Evolutionary conservation across 2,329 filamentous ascomycete genomes (phyloP).

Genomic region (Colletotrichum kahawae): DNA sequence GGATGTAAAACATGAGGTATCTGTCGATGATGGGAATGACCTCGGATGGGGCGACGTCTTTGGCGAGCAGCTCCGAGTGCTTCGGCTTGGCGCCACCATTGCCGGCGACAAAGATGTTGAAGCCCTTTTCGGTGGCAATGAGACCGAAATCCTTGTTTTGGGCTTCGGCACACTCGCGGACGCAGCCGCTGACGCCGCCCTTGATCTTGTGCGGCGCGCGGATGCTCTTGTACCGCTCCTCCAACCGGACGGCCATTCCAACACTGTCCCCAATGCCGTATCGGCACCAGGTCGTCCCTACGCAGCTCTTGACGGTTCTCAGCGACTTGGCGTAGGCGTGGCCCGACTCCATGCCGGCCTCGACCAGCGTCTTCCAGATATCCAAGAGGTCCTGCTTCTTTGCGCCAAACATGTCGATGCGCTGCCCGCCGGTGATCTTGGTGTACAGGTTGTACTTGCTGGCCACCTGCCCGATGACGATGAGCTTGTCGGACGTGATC

Average conservation of each 20-base stretch:
- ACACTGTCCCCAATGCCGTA: constrained; percentile 91
- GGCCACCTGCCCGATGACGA: constrained; percentile 82
- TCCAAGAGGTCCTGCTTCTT: constrained; percentile 82
- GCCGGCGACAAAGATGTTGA: constrained; percentile 89
- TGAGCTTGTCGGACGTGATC: constrained; percentile 85
- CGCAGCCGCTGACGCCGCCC: constrained; percentile 86
- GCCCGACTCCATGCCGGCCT: constrained; percentile 87
- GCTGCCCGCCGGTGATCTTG: constrained; percentile 91
- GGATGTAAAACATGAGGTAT: constrained; percentile 92
- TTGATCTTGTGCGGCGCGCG: constrained; percentile 91
- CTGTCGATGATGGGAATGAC: constrained; percentile 85
- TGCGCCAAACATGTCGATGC: constrained; percentile 92
- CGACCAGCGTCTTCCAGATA: constrained; percentile 82
- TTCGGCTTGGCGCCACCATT: constrained; percentile 87
- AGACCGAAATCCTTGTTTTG: constrained; percentile 94
- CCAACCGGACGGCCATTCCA: constrained; percentile 84
- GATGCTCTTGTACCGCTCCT: constrained; percentile 92
- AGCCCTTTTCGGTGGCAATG: constrained; percentile 91
- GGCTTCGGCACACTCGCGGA: constrained; percentile 91
- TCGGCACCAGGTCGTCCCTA: constrained; percentile 89
- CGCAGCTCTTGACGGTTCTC: constrained; percentile 89
- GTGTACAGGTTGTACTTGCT: constrained; percentile 86
- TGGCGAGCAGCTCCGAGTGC: constrained; percentile 83
- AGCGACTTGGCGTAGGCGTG: constrained; percentile 91
- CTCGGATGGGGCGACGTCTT: constrained; percentile 83